These are phyloP conservation scores for Saccharomycopsis hybrid DNA, from an alignment of 1,139 yeast species.

Conservation along the genomic window DNA sequence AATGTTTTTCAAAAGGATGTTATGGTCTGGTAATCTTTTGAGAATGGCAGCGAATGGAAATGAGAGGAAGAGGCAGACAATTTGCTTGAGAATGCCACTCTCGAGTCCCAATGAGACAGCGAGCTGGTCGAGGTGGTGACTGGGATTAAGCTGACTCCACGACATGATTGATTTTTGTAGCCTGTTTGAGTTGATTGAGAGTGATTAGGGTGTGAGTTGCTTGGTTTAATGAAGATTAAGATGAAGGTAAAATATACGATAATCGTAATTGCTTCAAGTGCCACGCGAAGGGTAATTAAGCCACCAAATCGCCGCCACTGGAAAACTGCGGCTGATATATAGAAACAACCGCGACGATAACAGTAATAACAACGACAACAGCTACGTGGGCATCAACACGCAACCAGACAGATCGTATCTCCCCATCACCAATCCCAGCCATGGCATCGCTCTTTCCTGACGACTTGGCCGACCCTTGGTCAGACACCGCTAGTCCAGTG, in stretches of 20 bases:
- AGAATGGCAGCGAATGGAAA: slow-evolving; percentile 81
- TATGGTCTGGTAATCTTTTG: slow-evolving; percentile 73
- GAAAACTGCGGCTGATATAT: no score
- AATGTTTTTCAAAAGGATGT: slow-evolving; percentile 53
- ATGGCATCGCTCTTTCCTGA: slow-evolving; percentile 13
- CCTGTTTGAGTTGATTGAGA: no score
- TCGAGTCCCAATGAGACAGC: slow-evolving; percentile 59
- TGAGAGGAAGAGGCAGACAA: slow-evolving; percentile 69
- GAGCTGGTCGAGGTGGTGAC: slow-evolving; percentile 26
- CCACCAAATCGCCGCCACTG: no score
- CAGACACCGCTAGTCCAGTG: slow-evolving; percentile 3
- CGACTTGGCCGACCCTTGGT: slow-evolving; percentile 20
- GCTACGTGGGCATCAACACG: no score
- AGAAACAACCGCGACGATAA: no score
- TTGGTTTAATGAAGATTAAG: no score
- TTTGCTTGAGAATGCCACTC: slow-evolving; percentile 65
- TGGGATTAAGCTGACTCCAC: slow-evolving; percentile 16
- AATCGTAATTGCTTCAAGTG: no score
- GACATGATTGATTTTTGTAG: no score
- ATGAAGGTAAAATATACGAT: no score
- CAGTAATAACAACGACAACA: no score
- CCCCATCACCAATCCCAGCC: background rate
- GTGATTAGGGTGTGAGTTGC: no score
- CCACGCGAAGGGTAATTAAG: no score
- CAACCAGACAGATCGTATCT: background rate